Conservation (phyloP, 768 basidiomycete genomes). For the Paxillus involutus region DNA sequence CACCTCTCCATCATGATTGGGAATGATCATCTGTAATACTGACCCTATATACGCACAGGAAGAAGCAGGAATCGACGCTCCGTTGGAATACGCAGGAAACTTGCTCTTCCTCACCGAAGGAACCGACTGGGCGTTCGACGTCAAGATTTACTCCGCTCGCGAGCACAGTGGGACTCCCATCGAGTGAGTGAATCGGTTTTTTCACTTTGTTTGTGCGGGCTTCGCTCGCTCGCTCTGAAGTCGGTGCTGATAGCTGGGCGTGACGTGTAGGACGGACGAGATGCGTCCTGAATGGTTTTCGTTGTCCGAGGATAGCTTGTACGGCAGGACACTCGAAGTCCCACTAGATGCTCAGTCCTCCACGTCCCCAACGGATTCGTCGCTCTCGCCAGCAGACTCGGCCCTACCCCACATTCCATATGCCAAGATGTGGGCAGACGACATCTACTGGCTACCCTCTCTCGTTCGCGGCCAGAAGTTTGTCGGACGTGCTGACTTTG, state of each 20-base stretch:
- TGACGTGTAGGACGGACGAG: slow-evolving; percentile 69
- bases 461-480: slow-evolving; percentile 45
- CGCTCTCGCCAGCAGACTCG: not conserved
- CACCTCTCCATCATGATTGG: not conserved
- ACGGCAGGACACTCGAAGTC: slow-evolving; percentile 5
- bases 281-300: slow-evolving; percentile 86
- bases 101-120: slow-evolving; percentile 62
- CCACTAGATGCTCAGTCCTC: not conserved
- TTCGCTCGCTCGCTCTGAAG: too few species aligned
- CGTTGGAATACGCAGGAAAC: slow-evolving; percentile 60
- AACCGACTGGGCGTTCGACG: slow-evolving; percentile 60
- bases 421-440: slow-evolving; percentile 58
- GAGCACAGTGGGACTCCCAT: slow-evolving; percentile 57
- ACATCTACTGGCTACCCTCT: slow-evolving; percentile 67
- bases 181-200: slow-evolving; percentile 51
- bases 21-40: not conserved
- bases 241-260: too few species aligned
- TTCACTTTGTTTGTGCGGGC: not conserved
- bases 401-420: slow-evolving; percentile 55
- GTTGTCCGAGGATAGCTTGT: slow-evolving; percentile 22
- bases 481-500: slow-evolving; percentile 55
- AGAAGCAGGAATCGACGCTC: slow-evolving; percentile 75
- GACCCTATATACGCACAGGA: slow-evolving; percentile 47
- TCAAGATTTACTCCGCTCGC: slow-evolving; percentile 70
- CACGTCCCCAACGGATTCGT: not conserved